Conservation (phyloP, 345 rosid species). For the Syzygium aromaticum region DNA sequence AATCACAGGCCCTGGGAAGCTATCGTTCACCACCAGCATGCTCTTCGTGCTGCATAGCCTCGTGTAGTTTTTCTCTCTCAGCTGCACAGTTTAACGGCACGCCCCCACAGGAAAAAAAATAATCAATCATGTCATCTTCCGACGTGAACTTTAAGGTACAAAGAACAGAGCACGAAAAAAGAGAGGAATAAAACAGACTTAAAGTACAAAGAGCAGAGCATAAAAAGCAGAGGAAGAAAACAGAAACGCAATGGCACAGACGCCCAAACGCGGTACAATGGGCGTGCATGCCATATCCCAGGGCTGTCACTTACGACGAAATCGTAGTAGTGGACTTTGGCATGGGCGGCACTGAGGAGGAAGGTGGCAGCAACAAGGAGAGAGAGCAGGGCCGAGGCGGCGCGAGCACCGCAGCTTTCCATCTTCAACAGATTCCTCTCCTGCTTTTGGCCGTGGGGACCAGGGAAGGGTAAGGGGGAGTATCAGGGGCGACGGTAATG, state of each 20-base stretch:
- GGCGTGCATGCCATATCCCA: background rate
- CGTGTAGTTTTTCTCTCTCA: slow-evolving; percentile 4
- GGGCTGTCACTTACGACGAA: background rate
- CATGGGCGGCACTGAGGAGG: background rate
- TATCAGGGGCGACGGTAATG: background rate
- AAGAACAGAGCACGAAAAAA: background rate
- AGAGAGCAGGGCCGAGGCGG: background rate
- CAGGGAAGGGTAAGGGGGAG: background rate
- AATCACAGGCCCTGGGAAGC: slow-evolving; percentile 8
- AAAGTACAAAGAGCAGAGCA: background rate
- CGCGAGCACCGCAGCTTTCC: background rate
- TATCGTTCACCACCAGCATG: slow-evolving; percentile 8
- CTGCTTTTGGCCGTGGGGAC: background rate
- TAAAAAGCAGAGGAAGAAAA: background rate
- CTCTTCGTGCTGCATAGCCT: slow-evolving; percentile 7
- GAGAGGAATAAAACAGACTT: background rate
- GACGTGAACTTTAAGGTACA: background rate
- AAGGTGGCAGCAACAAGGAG: background rate
- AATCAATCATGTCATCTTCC: background rate
- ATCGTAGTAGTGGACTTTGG: background rate
- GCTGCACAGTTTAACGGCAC: background rate
- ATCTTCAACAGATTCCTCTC: background rate
- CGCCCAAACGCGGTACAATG: background rate
- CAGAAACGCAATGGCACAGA: background rate
- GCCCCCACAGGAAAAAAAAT: background rate